Evolutionary conservation across 805 yeast genomes (phyloP), one percentile per base, ranked within the genome.

Genomic region (Pichia paraexigua): DNA sequence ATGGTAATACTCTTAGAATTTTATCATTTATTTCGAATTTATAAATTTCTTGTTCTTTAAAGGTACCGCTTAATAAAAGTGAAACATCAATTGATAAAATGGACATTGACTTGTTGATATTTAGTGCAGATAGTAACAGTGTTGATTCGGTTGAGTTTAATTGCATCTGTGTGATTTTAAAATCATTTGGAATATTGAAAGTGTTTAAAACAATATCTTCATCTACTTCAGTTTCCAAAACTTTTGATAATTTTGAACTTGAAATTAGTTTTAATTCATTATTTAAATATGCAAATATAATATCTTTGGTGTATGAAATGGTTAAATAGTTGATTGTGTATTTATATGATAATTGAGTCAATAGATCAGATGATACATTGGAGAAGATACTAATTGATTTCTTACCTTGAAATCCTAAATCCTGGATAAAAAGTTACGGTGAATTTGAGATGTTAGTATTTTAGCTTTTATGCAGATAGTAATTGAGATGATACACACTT

Each of bases 331-430:
- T 60, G 10, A 57, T 43, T 8, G 51, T 32, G 10, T 44, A 10
- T 9, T 51, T 47, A 2, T 25, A 22, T 35, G 51, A 17, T 4
- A 49, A 17, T 6, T 44, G 41, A 5, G 41, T 35, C 10, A 55
- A 25, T 18, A 11, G 8, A 22, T 44, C 28, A 3, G 35, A 22
- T 10, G 52, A 52, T 2, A 45, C 30, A 9, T 42, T 21, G 9
- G 49, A 41, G 24, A 63, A 62, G n/a, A 66, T 48, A 46, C 63
- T 60, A n/a, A 66, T 43, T 6, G 63, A 55, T 17, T 58, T 51
- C 32, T 54, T 59, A 22, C 56, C 56, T 52, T 64, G 67, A 48
- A 66, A 66, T 1, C 70, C 70, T 52, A 66, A 59, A 20, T 64
- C 62, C 63, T 56, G n/a, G 3, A 43, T 2, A 47, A 41, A 27